Conservation (phyloP, 441 rosid species). For the Raphanus hybrid region DNA sequence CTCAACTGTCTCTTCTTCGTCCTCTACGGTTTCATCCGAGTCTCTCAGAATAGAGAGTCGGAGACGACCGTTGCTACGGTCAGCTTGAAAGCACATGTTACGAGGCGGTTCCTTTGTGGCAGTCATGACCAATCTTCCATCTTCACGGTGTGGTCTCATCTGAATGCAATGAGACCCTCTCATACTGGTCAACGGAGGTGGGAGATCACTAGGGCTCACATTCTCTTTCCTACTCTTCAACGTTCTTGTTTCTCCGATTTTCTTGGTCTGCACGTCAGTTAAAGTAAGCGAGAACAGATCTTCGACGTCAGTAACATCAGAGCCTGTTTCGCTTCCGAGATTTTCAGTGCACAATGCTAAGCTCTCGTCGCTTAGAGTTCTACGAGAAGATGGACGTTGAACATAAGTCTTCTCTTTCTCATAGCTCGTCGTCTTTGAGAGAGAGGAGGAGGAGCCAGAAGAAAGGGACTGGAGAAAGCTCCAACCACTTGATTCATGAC, state of each 20-base stretch:
- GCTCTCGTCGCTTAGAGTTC: constrained; percentile 66
- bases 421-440: constrained; percentile 13
- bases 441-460: constrained; percentile 6
- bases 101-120: constrained; percentile 54
- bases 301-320: constrained; percentile 46
- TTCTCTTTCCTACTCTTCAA: constrained; percentile 42
- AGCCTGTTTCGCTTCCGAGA: constrained; percentile 81
- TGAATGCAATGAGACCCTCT: constrained; percentile 61
- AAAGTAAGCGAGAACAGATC: constrained; percentile 51
- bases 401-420: constrained; percentile 52
- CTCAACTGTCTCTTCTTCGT: constrained; percentile 4
- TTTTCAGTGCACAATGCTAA: constrained; percentile 86
- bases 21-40: not conserved
- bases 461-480: constrained; percentile 58
- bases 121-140: constrained; percentile 68
- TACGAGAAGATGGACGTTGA: constrained; percentile 37
- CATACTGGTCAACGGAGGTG: constrained; percentile 85
- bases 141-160: constrained; percentile 69
- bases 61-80: constrained; percentile 82
- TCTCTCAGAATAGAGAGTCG: constrained; percentile 52
- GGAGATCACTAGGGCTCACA: constrained; percentile 49
- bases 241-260: constrained; percentile 27
- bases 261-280: constrained; percentile 26
- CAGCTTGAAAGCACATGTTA: constrained; percentile 54
- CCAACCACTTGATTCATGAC: constrained; percentile 52